Percentiles rank a stretch among this genome's conserved stretches.
phyloP scores from a whole-genome alignment of 495 filamentous ascomycete genomes.

The Aspergillus conjunctus region DNA sequence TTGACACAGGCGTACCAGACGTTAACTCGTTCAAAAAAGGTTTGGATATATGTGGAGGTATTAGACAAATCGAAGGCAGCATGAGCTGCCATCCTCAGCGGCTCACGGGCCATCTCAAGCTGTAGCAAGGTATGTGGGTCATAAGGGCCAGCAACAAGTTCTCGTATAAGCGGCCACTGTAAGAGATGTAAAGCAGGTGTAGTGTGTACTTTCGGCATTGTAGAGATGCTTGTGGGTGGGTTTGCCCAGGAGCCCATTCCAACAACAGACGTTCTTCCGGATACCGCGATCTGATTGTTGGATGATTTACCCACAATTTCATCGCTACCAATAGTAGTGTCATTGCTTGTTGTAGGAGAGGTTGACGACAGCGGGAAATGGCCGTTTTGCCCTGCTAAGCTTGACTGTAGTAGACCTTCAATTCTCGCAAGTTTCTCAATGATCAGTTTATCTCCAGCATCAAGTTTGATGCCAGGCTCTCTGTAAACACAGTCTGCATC shows the following conservation, averaged over 20 bases:
- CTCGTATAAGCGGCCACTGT: conserved; percentile 78
- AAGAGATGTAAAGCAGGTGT: conserved; percentile 77
- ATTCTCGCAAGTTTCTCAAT: conserved; percentile 75
- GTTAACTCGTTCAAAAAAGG: conserved; percentile 79
- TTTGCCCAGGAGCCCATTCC: conserved; percentile 75
- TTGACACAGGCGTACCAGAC: conserved; percentile 86
- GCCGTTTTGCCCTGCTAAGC: conserved; percentile 52
- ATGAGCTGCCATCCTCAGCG: conserved; percentile 58
- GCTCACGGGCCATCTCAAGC: conserved; percentile 78
- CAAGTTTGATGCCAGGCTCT: conserved; percentile 84
- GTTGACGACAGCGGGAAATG: conserved; percentile 51
- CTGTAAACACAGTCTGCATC: conserved; percentile 82
- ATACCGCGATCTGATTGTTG: conserved; percentile 30
- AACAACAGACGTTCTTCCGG: conserved; percentile 62
- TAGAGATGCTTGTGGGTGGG: conserved; percentile 70
- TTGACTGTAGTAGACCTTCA: conserved; percentile 74
- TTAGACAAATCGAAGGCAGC: conserved; percentile 73
- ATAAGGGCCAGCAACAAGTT: conserved; percentile 73
- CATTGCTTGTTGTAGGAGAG: conserved; percentile 72
- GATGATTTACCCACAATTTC: conserved; percentile 54
- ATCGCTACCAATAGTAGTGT: conserved; percentile 66
- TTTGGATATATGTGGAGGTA: conserved; percentile 70
- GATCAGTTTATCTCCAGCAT: conserved; percentile 83
- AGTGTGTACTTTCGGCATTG: conserved; percentile 81
- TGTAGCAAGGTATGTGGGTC: conserved; percentile 77